Conservation (phyloP, 495 filamentous ascomycete species). For the Talaromyces proteolyticus region DNA sequence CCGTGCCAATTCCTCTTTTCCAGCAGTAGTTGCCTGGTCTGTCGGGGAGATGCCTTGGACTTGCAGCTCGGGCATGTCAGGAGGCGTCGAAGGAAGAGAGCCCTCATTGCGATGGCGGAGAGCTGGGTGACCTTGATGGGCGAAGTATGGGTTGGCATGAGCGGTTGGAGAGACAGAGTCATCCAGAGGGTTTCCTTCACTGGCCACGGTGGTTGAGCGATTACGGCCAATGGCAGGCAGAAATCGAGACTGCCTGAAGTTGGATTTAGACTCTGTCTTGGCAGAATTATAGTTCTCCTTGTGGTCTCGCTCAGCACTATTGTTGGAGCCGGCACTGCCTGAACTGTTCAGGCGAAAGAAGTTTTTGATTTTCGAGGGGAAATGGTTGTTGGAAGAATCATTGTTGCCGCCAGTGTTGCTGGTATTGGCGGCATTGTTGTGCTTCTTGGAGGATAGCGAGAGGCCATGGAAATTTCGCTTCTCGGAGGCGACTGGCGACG, state of each 20-base stretch:
- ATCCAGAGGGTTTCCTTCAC: conserved; percentile 86
- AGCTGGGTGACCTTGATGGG: conserved; percentile 89
- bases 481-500: conserved; percentile 33
- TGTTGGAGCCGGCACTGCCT: conserved; percentile 39
- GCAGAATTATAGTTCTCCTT: conserved; percentile 18
- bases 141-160: conserved; percentile 94
- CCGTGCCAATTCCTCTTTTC: conserved; percentile 88
- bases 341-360: conserved; percentile 94
- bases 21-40: conserved; percentile 70
- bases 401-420: conserved; percentile 11
- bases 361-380: conserved; percentile 88
- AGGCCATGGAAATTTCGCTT: conserved; percentile 43
- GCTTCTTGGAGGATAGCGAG: conserved; percentile 42
- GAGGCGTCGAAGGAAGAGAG: conserved; percentile 93
- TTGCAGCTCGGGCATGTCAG: conserved; percentile 78
- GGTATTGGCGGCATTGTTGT: conserved; percentile 13
- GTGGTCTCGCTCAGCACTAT: conserved; percentile 32
- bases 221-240: conserved; percentile 72
- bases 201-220: conserved; percentile 83
- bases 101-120: conserved; percentile 91
- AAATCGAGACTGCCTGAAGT: conserved; percentile 78
- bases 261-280: conserved; percentile 54
- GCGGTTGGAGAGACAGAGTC: conserved; percentile 88
- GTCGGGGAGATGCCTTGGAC: conserved; percentile 64
- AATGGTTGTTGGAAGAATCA: conserved; percentile 47